Evolutionary conservation across 768 basidiomycete species (phyloP), one percentile per base, ranked within the genome.

Genomic region (Hericium coralloides): DNA sequence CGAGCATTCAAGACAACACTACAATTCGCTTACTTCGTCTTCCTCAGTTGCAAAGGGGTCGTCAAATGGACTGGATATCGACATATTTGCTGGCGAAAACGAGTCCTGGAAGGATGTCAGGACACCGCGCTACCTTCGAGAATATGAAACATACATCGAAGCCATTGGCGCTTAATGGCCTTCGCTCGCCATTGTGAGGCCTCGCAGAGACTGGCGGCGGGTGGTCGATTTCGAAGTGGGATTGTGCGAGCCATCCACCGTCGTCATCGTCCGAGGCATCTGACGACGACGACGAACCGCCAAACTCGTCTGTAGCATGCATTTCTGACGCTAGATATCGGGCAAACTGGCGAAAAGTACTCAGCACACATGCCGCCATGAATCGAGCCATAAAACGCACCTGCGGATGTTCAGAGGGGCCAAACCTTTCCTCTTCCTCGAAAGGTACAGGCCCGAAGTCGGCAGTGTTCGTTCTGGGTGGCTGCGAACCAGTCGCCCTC

Each of bases 201-300:
- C 62, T 63, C 15, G 66, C 65, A 4, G 67, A 58, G 9, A 65
- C 64, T 18, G 66, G 64, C 12, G 66, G 65, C 37, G 68, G 65
- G 12, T 65, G 67, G 36, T 55, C 50, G 50, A 55, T 39, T 25
- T 79, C 78, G 60, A 90, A 90, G n/a, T 77, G 82, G 9, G 87
- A 90, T 47, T 87, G 85, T 3, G 88, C 77, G 23, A 92, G 69
- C 91, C 90, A 92, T 0, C 89, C 89, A 4, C 81, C 81, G 12
- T 89, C 88, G 17, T 89, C 87, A 10, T 80, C 79, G 49, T 89
- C 79, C 1, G 76, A 79, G 25, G 71, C 67, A 53, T 78, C 79
- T 0, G 76, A 71, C 12, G 64, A 65, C 56, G 73, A 75, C 67
- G 58, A 80, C 65, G 68, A 70, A 45, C 78, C 79, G 22, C 75